phyloP scores from a whole-genome alignment of 768 basidiomycete genomes.

The Xanthoconium purpureum region DNA sequence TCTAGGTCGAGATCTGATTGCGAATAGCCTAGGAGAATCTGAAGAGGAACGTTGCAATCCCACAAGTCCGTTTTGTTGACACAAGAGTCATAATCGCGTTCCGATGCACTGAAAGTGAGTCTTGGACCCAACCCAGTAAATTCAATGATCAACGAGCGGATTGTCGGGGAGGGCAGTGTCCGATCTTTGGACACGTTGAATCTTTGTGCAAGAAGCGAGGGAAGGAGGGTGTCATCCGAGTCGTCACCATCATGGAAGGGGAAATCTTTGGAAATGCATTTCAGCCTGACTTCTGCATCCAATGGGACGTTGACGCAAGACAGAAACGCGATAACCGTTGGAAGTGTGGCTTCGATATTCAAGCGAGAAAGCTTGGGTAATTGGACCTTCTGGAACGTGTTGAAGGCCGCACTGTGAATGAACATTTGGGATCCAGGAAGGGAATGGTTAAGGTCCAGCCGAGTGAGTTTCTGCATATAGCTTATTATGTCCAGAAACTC shows the following conservation, averaged over 20 bases:
- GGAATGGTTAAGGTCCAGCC: slow-evolving; percentile 32
- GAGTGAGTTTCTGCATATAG: slow-evolving; percentile 33
- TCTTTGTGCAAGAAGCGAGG: not conserved
- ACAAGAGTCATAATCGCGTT: not conserved
- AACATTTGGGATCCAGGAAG: slow-evolving; percentile 13
- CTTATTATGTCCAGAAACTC: slow-evolving; percentile 34
- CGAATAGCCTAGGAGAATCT: not conserved
- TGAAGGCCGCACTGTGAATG: not conserved
- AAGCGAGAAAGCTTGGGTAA: slow-evolving; percentile 9
- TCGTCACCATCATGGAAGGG: not conserved
- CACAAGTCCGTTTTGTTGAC: not conserved
- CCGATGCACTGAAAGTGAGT: not conserved
- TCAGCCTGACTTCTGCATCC: not conserved
- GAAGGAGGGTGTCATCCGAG: not conserved
- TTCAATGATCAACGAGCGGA: not conserved
- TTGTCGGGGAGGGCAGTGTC: not conserved
- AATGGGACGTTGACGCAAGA: slow-evolving; percentile 5
- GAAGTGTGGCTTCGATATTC: slow-evolving; percentile 2
- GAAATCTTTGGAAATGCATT: not conserved
- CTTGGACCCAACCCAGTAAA: not conserved
- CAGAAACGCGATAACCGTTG: slow-evolving; percentile 3
- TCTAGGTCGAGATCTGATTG: not conserved
- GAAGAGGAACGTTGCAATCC: slow-evolving; percentile 1
- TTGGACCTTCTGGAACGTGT: not conserved
- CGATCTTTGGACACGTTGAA: not conserved